Evolutionary conservation across 805 yeast species (phyloP).

Genomic region (Priceomyces medius): DNA sequence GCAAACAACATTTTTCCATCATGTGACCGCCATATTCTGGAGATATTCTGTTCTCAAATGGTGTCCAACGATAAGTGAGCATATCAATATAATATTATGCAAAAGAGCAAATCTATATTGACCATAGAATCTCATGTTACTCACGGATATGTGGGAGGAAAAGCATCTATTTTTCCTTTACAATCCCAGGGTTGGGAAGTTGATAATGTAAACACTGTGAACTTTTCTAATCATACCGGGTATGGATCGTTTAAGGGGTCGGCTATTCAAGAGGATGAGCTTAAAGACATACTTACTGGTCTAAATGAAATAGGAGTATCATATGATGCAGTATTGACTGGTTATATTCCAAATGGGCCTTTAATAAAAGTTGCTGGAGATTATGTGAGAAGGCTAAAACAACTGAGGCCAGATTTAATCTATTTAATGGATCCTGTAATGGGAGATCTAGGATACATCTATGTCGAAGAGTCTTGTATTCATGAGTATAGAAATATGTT

Average conservation of each 20-base stretch:
- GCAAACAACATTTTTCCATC: too few relatives aligned
- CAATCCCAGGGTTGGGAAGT: slow-evolving; percentile 92
- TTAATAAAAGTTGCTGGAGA: slow-evolving; percentile 39
- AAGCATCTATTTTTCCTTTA: slow-evolving; percentile 86
- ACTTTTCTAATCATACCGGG: slow-evolving; percentile 91
- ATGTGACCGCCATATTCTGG: too few relatives aligned
- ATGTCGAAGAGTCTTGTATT: slow-evolving; percentile 54
- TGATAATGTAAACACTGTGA: slow-evolving; percentile 83
- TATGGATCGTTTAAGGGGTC: slow-evolving; percentile 68
- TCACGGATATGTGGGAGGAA: slow-evolving; percentile 94
- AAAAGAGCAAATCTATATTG: slow-evolving; percentile 14
- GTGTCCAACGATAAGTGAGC: too few relatives aligned
- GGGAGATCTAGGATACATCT: slow-evolving; percentile 75
- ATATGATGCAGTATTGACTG: slow-evolving; percentile 62
- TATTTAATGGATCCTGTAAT: slow-evolving; percentile 77
- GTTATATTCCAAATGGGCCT: slow-evolving; percentile 62
- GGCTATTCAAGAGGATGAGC: slow-evolving; percentile 43
- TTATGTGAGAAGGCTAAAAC: slow-evolving; percentile 37
- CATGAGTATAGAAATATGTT: slow-evolving; percentile 39
- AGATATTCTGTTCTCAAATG: too few relatives aligned
- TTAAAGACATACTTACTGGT: slow-evolving; percentile 56
- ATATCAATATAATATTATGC: too few relatives aligned
- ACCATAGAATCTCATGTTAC: slow-evolving; percentile 84
- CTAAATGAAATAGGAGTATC: slow-evolving; percentile 42
- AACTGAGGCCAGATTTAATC: slow-evolving; percentile 27